These are phyloP conservation scores for Helenozyma baotianmanensis DNA, from an alignment of 805 yeast species.

Conservation along the genomic window DNA sequence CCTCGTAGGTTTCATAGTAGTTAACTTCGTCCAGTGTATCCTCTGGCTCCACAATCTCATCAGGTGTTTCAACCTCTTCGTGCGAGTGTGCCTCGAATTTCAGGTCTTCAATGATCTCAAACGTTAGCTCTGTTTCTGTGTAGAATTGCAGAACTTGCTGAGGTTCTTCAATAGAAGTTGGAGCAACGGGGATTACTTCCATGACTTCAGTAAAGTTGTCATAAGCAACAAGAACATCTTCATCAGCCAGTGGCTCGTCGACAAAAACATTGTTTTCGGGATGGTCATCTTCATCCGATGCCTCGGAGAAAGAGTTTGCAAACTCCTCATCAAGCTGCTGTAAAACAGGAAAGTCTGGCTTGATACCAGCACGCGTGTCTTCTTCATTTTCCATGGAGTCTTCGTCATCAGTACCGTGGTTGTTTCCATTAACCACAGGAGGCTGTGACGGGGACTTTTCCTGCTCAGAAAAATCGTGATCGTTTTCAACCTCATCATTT, in stretches of 20 bases:
- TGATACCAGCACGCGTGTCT: background rate
- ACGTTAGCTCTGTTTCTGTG: no score
- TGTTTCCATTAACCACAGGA: no score
- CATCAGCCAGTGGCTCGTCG: constrained; percentile 7
- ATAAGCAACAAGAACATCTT: constrained; percentile 6
- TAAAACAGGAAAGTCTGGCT: constrained; percentile 9
- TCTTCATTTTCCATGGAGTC: no score
- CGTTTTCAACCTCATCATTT: no score
- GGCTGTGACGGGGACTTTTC: no score
- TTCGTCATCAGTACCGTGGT: no score
- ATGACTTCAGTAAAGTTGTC: constrained; percentile 12
- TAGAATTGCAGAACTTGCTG: no score
- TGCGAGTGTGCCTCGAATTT: no score
- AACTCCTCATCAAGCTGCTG: no score
- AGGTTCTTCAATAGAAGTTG: constrained; percentile 13
- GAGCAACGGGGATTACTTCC: constrained; percentile 4
- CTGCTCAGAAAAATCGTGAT: no score
- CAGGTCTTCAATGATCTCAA: no score
- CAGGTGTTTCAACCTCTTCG: no score
- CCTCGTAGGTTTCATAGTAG: constrained; percentile 9
- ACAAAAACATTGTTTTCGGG: constrained; percentile 1
- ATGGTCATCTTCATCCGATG: constrained; percentile 1
- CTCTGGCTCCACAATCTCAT: constrained; percentile 10
- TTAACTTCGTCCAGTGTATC: constrained; percentile 3
- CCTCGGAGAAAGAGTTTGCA: background rate